Base-by-base conservation (phyloP, 768 basidiomycete species). In the Lyophyllum semitale region DNA sequence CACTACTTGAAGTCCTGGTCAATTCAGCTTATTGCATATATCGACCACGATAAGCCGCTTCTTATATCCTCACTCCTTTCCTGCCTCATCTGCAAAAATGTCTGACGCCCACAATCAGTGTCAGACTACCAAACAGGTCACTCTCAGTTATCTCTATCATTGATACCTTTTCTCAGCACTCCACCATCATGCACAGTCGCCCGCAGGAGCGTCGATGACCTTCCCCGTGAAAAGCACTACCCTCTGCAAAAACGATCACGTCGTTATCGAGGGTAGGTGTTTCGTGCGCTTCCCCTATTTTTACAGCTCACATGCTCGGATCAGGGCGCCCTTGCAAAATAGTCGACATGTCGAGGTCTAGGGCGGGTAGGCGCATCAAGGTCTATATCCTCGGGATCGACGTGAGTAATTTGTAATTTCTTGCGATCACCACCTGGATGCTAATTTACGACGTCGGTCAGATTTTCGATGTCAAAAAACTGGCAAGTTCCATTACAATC, bases 291-390 rank as follows among this genome's bases (percentile, higher is more conserved):
- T 32, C 18, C 32, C 30, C 37, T 25, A 17, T 40, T 32, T 53
- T 42, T 38, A 54, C 3, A 32, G 22, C 52, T 38, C 49, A 49
- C 51, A 41, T 30, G 40, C 44, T 18, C 50, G 54, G 13, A 47
- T 35, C 61, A 90, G 89, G 81, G 64, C 87, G 95, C 65, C 95
- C 95, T 63, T 98, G 95, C 91, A 98, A 98, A 82, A 94, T 94
- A 77, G 87, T 95, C 66, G 95, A 97, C 73, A 98, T 97, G 95
- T 96, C 94, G 59, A 97, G 95, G 79, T 98, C 95, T 72, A 98
- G 98, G 87, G 95, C 95, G 45, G 95, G 96, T 67, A 98, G 98
- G 86, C 96, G 98, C 80, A 95, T 96, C 75, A 99, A 98, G 79
- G 97, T 98, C 70, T 94, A 98, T 77, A 84, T 99, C 60, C 85